Evolutionary conservation across 352 stramenopile species (phyloP).

Genomic region (Pythium sukuiense): DNA sequence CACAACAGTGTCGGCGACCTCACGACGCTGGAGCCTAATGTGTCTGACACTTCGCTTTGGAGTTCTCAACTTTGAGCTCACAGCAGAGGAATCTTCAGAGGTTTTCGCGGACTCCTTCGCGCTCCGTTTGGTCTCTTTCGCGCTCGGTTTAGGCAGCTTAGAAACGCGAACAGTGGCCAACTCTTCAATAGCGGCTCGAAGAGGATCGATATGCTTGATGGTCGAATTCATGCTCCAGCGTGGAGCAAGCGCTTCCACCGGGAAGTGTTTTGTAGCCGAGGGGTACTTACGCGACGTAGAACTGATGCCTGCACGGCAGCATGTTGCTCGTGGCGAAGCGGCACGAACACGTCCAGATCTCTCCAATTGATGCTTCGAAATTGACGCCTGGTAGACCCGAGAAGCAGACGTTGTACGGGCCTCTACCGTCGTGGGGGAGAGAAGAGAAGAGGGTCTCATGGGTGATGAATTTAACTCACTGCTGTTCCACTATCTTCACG

Average conservation of each 20-base stretch:
- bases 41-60: not conserved
- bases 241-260: not conserved
- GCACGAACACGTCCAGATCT: not conserved
- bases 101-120: no score
- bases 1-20: not conserved
- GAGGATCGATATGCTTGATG: not conserved
- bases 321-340: not conserved
- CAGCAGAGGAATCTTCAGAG: not conserved
- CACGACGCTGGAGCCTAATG: not conserved
- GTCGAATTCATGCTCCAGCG: not conserved
- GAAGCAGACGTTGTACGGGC: not conserved
- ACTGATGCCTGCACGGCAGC: conserved; percentile 1
- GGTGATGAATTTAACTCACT: not conserved
- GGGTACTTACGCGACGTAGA: not conserved
- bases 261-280: not conserved
- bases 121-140: not conserved
- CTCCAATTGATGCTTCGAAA: not conserved
- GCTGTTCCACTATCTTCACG: not conserved
- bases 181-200: not conserved
- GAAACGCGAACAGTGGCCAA: not conserved
- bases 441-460: not conserved
- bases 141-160: not conserved
- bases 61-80: not conserved
- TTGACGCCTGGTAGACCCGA: not conserved
- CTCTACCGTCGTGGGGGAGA: not conserved